Percentiles rank a stretch among this genome's conserved stretches.
Evolutionary conservation across 176 grass and related monocot species (phyloP).

Genomic region (Dendrocalamus sinicus): DNA sequence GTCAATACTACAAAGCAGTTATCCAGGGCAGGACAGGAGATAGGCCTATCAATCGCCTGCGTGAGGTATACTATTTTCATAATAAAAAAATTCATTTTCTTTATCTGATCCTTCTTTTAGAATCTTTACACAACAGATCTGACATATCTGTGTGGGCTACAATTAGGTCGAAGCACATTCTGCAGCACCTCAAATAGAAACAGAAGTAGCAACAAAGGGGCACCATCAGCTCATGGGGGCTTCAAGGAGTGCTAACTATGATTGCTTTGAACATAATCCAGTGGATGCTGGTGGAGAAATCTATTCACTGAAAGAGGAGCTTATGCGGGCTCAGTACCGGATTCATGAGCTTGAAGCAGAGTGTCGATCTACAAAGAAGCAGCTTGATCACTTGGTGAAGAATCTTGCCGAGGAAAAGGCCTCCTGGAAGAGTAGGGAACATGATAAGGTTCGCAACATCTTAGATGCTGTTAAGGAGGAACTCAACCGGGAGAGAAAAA

Average conservation of each 20-base stretch:
- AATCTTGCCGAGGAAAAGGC: conserved; percentile 65
- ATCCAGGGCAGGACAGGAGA: conserved; percentile 46
- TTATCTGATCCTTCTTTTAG: background rate
- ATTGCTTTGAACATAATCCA: conserved; percentile 47
- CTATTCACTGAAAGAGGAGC: conserved; percentile 56
- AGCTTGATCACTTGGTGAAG: conserved; percentile 58
- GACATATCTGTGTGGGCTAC: background rate
- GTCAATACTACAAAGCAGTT: conserved; percentile 47
- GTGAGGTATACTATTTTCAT: conserved; percentile 51
- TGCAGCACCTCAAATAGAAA: conserved; percentile 46
- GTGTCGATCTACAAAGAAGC: conserved; percentile 59
- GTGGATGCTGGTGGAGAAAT: conserved; percentile 35
- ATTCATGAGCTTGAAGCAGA: conserved; percentile 68
- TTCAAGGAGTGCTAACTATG: conserved; percentile 28
- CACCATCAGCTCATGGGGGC: conserved; percentile 41
- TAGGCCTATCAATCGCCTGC: background rate
- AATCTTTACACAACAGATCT: background rate
- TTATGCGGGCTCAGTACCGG: conserved; percentile 50
- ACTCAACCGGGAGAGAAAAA: conserved; percentile 62
- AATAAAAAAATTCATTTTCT: background rate
- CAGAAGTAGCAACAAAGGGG: conserved; percentile 72
- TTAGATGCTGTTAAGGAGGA: conserved; percentile 69
- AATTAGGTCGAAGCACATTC: conserved; percentile 59
- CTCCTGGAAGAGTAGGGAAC: conserved; percentile 64
- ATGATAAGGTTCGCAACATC: conserved; percentile 62